Evolutionary conservation across 768 basidiomycete genomes (phyloP).

Genomic region (Tubosaeta sp.): DNA sequence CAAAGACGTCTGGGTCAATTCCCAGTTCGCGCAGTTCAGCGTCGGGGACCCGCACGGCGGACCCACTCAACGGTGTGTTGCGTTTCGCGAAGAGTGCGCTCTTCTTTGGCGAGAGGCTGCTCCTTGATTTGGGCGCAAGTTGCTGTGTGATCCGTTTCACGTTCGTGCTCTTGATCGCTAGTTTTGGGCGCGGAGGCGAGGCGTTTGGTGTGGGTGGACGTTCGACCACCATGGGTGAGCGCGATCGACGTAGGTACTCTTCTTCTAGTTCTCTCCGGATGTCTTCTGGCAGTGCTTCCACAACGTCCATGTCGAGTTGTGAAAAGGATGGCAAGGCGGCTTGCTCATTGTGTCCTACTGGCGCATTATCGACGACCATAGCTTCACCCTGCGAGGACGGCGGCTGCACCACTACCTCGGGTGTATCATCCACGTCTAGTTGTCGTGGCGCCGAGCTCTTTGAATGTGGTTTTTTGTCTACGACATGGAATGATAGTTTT

Average conservation of each 20-base stretch:
- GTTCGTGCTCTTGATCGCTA: conserved; percentile 36
- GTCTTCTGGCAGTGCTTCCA: conserved; percentile 67
- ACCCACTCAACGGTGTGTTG: conserved; percentile 21
- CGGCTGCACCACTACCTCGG: conserved; percentile 27
- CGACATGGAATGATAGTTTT: conserved; percentile 52
- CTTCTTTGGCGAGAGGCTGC: conserved; percentile 37
- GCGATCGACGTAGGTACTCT: conserved; percentile 61
- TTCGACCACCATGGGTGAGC: conserved; percentile 38
- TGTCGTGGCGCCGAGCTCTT: conserved; percentile 1
- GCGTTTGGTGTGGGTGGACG: background rate
- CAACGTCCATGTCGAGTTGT: conserved; percentile 68
- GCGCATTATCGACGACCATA: background rate
- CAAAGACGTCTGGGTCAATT: conserved; percentile 74
- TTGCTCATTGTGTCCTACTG: conserved; percentile 8
- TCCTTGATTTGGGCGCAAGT: conserved; percentile 52
- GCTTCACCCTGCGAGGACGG: conserved; percentile 33
- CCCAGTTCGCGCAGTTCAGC: conserved; percentile 58
- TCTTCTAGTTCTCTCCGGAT: conserved; percentile 63
- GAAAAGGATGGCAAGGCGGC: conserved; percentile 65
- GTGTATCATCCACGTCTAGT: conserved; percentile 2
- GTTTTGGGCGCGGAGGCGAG: conserved; percentile 10
- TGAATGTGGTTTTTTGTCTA: conserved; percentile 1
- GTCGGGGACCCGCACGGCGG: conserved; percentile 44
- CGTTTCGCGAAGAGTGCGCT: conserved; percentile 37
- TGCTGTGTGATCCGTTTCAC: conserved; percentile 59